Conservation (phyloP, 495 filamentous ascomycete genomes). For the Aspergillus avenaceus region DNA sequence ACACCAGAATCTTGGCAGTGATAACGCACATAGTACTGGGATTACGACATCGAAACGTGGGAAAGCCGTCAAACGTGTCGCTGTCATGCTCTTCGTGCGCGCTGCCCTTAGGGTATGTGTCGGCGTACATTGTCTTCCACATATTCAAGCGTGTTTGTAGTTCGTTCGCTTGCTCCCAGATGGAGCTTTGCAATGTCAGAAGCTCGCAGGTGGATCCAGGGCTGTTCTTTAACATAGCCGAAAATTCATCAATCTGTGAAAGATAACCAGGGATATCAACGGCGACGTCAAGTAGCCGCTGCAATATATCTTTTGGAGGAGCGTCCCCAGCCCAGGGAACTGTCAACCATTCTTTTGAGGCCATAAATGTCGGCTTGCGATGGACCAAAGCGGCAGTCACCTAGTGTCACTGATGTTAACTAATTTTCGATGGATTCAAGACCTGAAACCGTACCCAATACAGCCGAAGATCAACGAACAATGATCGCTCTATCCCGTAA, state of each 20-base stretch:
- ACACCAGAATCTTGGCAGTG: slow-evolving; percentile 10
- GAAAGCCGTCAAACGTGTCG: slow-evolving; percentile 6
- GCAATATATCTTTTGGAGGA: slow-evolving; percentile 21
- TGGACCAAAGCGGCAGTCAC: slow-evolving; percentile 22
- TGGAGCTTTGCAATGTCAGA: slow-evolving; percentile 7
- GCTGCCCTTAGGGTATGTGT: slow-evolving; percentile 12
- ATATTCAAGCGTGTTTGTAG: slow-evolving; percentile 16
- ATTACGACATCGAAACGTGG: slow-evolving; percentile 17
- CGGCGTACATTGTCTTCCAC: slow-evolving; percentile 16
- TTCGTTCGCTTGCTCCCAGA: slow-evolving; percentile 18
- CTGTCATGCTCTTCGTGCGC: slow-evolving; percentile 10
- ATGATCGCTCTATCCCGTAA: slow-evolving; percentile 20
- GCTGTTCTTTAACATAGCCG: not conserved
- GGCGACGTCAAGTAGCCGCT: slow-evolving; percentile 21
- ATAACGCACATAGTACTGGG: slow-evolving; percentile 10
- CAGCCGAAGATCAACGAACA: slow-evolving; percentile 24
- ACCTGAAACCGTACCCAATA: slow-evolving; percentile 17
- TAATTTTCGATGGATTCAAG: not conserved
- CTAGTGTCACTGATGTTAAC: slow-evolving; percentile 3
- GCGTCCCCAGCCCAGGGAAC: slow-evolving; percentile 18
- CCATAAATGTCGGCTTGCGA: slow-evolving; percentile 20
- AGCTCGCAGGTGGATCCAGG: slow-evolving; percentile 8
- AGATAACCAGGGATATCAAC: slow-evolving; percentile 24
- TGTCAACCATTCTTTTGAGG: slow-evolving; percentile 20
- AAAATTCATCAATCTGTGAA: slow-evolving; percentile 15